These are phyloP conservation scores for Durotheca rogersii DNA, from an alignment of 495 filamentous ascomycete genomes.

Conservation along the genomic window DNA sequence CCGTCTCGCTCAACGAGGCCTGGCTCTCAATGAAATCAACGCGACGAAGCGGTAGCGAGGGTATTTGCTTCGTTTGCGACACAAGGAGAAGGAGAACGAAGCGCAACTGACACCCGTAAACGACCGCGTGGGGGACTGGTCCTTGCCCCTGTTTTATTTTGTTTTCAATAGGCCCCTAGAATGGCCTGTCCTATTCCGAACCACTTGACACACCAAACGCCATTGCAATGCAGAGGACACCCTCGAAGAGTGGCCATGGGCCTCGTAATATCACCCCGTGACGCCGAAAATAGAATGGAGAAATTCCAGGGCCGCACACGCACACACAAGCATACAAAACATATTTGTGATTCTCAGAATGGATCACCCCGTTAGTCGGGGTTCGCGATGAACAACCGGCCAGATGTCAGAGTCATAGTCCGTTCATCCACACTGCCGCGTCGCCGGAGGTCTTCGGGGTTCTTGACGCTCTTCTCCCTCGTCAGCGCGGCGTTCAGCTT, in stretches of 20 bases:
- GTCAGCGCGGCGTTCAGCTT: slow-evolving; percentile 53
- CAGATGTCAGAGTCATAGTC: slow-evolving; percentile 76
- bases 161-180: slow-evolving; percentile 25
- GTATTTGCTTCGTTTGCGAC: slow-evolving; percentile 35
- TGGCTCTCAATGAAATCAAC: neutral
- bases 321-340: too few relatives aligned
- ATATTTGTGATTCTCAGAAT: neutral
- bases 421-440: slow-evolving; percentile 93
- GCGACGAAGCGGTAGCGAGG: slow-evolving; percentile 33
- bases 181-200: slow-evolving; percentile 23
- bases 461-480: slow-evolving; percentile 65
- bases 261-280: slow-evolving; percentile 7
- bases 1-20: slow-evolving; percentile 27
- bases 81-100: slow-evolving; percentile 16
- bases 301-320: too few relatives aligned
- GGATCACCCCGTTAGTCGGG: slow-evolving; percentile 61
- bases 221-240: slow-evolving; percentile 36
- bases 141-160: slow-evolving; percentile 20
- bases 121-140: slow-evolving; percentile 32
- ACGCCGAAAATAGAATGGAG: slow-evolving; percentile 6
- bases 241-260: slow-evolving; percentile 7
- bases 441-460: slow-evolving; percentile 72
- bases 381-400: slow-evolving; percentile 90
- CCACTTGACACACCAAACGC: slow-evolving; percentile 24
- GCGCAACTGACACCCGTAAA: slow-evolving; percentile 21